Conservation (phyloP, 352 stramenopile genomes). For the Chrysophaeum taylorii region DNA sequence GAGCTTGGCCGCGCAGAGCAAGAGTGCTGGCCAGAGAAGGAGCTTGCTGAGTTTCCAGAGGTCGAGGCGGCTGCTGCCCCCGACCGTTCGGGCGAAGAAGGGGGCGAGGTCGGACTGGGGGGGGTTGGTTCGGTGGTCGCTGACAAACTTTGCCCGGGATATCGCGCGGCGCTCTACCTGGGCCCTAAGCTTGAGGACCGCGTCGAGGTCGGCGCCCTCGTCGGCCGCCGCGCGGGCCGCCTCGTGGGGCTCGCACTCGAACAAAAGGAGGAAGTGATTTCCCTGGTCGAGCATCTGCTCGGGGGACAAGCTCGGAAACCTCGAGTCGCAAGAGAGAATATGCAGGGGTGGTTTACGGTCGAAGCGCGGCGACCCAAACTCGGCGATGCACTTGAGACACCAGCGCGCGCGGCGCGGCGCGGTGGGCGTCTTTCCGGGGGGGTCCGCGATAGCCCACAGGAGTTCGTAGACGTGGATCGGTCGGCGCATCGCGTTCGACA, state of each 20-base stretch:
- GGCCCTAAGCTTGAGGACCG: too few relatives aligned
- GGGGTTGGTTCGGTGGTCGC: too few relatives aligned
- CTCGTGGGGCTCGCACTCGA: constrained; percentile 1
- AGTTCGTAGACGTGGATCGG: constrained; percentile 66
- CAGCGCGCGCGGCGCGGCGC: not conserved
- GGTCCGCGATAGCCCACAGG: not conserved
- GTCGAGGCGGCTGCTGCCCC: too few relatives aligned
- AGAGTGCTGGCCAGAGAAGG: too few relatives aligned
- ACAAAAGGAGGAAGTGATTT: constrained; percentile 51
- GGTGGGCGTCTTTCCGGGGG: constrained; percentile 3
- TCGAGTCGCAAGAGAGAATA: constrained; percentile 44
- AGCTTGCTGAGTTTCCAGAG: too few relatives aligned
- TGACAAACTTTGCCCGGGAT: too few relatives aligned
- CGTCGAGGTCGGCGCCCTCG: not conserved
- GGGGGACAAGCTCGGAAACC: constrained; percentile 44
- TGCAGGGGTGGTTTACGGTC: constrained; percentile 31
- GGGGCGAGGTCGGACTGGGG: too few relatives aligned
- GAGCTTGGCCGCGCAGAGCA: too few relatives aligned
- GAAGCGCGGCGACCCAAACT: constrained; percentile 48
- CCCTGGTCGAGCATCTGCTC: constrained; percentile 33
- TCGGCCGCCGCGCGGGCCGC: not conserved
- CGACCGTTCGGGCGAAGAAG: too few relatives aligned
- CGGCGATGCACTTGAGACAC: constrained; percentile 40
- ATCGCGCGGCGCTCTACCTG: too few relatives aligned
- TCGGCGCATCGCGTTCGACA: constrained; percentile 55